phyloP scores from a whole-genome alignment of 371 early-diverging fungal species.

The Capniomyces stellatus region DNA sequence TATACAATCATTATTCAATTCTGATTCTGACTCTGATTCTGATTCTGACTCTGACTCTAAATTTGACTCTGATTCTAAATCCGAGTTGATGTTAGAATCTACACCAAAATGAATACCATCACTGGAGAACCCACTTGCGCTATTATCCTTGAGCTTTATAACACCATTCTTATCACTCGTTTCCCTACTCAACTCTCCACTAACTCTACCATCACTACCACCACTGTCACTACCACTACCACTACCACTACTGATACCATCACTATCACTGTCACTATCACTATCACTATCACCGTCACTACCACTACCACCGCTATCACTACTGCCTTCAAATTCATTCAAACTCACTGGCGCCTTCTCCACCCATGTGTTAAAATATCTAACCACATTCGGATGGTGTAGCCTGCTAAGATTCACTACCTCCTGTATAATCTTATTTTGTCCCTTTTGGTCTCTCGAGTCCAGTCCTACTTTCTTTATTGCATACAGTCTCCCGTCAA shows the following conservation, averaged over 20 bases:
- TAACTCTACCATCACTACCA: neutral
- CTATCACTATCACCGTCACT: neutral
- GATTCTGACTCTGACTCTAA: too few relatives aligned
- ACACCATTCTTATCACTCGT: neutral
- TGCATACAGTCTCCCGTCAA: constrained; percentile 77
- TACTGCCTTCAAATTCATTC: constrained; percentile 12
- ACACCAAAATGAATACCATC: too few relatives aligned
- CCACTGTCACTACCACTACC: neutral
- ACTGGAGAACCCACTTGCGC: too few relatives aligned
- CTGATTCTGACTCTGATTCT: too few relatives aligned
- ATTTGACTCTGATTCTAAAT: too few relatives aligned
- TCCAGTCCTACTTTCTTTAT: constrained; percentile 44
- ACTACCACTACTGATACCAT: neutral
- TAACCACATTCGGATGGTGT: constrained; percentile 78
- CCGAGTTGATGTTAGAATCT: too few relatives aligned
- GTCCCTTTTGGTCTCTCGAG: constrained; percentile 53
- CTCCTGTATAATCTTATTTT: constrained; percentile 69
- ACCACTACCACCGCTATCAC: constrained; percentile 9
- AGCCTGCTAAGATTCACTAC: constrained; percentile 77
- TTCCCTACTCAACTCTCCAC: neutral
- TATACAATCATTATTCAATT: too few relatives aligned
- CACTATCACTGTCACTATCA: neutral
- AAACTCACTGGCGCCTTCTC: constrained; percentile 30
- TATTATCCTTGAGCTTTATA: too few relatives aligned
- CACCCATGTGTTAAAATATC: constrained; percentile 91